Conservation (phyloP, 208 protist species). For the Leishmania braziliensis region DNA sequence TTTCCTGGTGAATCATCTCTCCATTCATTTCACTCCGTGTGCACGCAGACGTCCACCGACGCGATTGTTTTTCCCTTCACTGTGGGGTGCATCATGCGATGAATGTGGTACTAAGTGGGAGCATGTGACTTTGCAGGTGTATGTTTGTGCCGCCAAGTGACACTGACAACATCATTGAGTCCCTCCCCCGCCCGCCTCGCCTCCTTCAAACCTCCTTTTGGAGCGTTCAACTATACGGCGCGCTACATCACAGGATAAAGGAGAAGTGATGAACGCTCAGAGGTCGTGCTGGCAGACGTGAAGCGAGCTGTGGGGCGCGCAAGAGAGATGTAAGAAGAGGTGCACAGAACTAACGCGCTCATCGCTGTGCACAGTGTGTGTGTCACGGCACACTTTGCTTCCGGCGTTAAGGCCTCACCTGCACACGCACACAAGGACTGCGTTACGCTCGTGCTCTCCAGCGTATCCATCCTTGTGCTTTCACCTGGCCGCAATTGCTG, state of each 20-base stretch:
- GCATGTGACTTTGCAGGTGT: neutral
- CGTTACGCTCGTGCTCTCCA: neutral
- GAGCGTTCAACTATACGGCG: neutral
- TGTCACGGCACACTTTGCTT: neutral
- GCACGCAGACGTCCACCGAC: neutral
- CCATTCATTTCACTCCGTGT: neutral
- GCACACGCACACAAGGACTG: neutral
- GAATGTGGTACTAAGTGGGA: neutral
- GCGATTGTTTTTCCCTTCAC: too few species aligned
- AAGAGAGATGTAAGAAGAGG: neutral
- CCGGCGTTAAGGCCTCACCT: neutral
- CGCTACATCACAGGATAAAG: constrained; percentile 9
- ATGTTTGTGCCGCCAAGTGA: neutral
- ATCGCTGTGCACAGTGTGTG: neutral
- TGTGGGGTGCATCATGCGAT: neutral
- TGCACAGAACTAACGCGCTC: neutral
- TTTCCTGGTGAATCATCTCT: neutral
- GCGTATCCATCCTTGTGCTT: neutral
- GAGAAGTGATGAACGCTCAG: neutral
- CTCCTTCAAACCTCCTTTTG: neutral
- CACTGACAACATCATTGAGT: neutral
- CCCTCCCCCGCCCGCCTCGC: neutral
- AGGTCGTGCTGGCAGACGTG: neutral
- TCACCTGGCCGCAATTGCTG: neutral
- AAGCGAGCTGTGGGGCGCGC: neutral